Evolutionary conservation across 768 basidiomycete species (phyloP).

Genomic region (Collybia mongolica): DNA sequence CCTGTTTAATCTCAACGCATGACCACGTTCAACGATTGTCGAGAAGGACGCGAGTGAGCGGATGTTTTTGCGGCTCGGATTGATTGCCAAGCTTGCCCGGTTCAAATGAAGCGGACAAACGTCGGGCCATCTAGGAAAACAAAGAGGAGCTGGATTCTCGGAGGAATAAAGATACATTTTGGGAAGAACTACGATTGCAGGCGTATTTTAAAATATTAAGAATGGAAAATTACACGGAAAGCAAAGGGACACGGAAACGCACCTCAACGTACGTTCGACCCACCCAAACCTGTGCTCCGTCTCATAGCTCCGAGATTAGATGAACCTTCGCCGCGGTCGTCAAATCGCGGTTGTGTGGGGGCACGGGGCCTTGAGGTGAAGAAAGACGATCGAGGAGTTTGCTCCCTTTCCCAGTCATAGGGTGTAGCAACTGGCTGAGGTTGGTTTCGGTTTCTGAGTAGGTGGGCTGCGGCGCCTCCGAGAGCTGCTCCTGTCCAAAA

Average conservation of each 20-base stretch:
- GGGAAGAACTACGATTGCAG: background rate
- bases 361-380: slow-evolving; percentile 27
- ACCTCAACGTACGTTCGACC: slow-evolving; percentile 64
- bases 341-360: slow-evolving; percentile 16
- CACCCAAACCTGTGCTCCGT: slow-evolving; percentile 77
- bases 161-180: background rate
- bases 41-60: too few relatives aligned
- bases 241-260: background rate
- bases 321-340: slow-evolving; percentile 67
- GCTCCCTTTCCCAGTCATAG: slow-evolving; percentile 63
- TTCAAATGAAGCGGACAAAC: slow-evolving; percentile 3
- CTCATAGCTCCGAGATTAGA: slow-evolving; percentile 73
- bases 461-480: slow-evolving; percentile 66
- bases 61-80: background rate
- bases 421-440: slow-evolving; percentile 18
- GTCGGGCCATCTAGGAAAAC: background rate
- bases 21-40: too few relatives aligned
- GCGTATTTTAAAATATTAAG: too few relatives aligned
- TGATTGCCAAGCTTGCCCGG: background rate
- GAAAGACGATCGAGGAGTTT: slow-evolving; percentile 22
- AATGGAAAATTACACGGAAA: too few relatives aligned
- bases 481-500: slow-evolving; percentile 85
- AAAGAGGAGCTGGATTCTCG: too few relatives aligned
- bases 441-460: slow-evolving; percentile 39
- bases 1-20: too few relatives aligned